A percentile compares a stretch with the other conserved stretches of the same genome.
Conservation (phyloP, 1,284 basidiomycete species). For the Pyrrhoderma lamaoense region DNA sequence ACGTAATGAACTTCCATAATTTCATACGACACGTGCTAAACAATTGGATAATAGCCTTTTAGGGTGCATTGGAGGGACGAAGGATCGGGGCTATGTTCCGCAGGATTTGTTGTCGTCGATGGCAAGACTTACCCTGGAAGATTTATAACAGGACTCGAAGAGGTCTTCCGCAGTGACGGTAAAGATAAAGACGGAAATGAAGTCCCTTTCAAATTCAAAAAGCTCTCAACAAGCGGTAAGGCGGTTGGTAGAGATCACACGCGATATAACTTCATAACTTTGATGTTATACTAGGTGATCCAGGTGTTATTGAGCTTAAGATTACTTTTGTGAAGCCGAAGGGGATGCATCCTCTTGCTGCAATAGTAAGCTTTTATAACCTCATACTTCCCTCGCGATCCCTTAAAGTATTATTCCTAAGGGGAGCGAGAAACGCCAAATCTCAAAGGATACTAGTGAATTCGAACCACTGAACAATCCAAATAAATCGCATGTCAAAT, state of each 20-base stretch:
- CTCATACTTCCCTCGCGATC: no score
- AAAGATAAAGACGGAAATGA: constrained; percentile 40
- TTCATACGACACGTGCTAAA: no score
- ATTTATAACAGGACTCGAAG: constrained; percentile 49
- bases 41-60: constrained; percentile 36
- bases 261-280: not conserved
- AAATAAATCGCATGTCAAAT: constrained; percentile 12
- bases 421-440: no score
- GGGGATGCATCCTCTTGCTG: constrained; percentile 30
- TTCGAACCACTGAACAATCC: not conserved
- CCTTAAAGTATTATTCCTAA: no score
- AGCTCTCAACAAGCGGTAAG: constrained; percentile 24
- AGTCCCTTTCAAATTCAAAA: constrained; percentile 50
- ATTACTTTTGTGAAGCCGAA: constrained; percentile 40
- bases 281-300: constrained; percentile 26
- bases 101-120: constrained; percentile 51
- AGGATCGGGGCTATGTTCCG: constrained; percentile 44
- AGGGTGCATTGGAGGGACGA: constrained; percentile 54
- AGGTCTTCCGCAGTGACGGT: constrained; percentile 38
- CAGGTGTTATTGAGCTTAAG: constrained; percentile 47
- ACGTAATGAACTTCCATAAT: not conserved
- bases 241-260: constrained; percentile 24
- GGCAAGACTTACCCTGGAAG: constrained; percentile 50
- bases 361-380: constrained; percentile 23
- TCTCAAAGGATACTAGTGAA: no score